phyloP scores from a whole-genome alignment of 768 basidiomycete species.

The Panaeolus cyanescens region DNA sequence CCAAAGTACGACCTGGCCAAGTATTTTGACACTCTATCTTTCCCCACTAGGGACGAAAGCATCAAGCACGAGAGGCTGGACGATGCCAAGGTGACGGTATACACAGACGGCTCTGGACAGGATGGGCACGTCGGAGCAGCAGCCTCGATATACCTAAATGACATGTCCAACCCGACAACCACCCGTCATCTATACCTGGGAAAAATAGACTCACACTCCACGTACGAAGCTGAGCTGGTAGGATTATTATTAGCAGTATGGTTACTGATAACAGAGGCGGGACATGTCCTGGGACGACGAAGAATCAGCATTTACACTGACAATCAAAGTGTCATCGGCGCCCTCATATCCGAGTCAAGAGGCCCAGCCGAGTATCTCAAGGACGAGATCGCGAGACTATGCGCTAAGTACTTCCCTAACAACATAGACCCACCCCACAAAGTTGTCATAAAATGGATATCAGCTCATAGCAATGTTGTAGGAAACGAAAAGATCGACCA shows the following conservation, averaged over 20 bases:
- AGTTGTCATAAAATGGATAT: constrained; percentile 23
- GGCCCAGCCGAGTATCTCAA: no score
- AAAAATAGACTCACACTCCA: constrained; percentile 15
- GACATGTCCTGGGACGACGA: not conserved
- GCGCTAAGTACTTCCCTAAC: no score
- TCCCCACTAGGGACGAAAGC: no score
- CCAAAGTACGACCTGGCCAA: constrained; percentile 5
- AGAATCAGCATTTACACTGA: constrained; percentile 11
- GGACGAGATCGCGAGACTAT: no score
- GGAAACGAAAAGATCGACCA: constrained; percentile 29
- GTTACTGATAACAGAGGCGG: constrained; percentile 4
- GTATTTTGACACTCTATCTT: no score
- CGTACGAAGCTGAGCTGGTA: constrained; percentile 21
- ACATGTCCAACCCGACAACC: no score
- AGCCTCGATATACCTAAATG: no score
- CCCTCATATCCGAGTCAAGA: constrained; percentile 2
- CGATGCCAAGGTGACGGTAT: constrained; percentile 10
- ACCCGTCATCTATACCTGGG: not conserved
- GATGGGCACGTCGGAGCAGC: no score
- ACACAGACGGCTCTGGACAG: constrained; percentile 21
- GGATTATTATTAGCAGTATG: constrained; percentile 19
- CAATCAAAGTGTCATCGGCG: constrained; percentile 15
- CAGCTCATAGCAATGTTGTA: constrained; percentile 22
- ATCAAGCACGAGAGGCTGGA: constrained; percentile 10
- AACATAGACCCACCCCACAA: not conserved